Evolutionary conservation across 257 asterid species (phyloP).

Genomic region (Haberlea rhodopensis): DNA sequence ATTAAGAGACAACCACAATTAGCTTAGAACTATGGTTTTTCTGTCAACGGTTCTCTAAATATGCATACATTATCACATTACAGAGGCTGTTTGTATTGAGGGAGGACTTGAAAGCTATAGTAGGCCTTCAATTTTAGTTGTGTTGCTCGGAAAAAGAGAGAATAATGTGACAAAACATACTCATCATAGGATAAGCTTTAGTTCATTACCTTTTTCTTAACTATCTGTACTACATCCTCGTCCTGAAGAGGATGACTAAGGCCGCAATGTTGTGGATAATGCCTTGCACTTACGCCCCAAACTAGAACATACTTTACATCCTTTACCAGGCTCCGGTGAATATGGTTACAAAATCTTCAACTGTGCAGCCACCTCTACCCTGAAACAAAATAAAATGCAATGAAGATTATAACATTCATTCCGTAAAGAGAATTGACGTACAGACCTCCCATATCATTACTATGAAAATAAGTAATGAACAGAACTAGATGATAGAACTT

Average conservation of each 20-base stretch:
- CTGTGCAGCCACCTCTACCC: slow-evolving; percentile 99
- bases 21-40: background rate
- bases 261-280: slow-evolving; percentile 95
- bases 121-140: background rate
- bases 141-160: background rate
- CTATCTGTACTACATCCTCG: slow-evolving; percentile 96
- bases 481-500: background rate
- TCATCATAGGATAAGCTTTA: slow-evolving; percentile 2
- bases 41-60: background rate
- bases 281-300: slow-evolving; percentile 98
- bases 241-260: slow-evolving; percentile 80
- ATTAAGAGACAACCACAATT: background rate
- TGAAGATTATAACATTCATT: background rate
- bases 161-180: background rate
- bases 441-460: background rate
- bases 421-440: background rate
- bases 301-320: slow-evolving; percentile 92
- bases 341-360: slow-evolving; percentile 93
- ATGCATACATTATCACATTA: background rate
- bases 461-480: background rate
- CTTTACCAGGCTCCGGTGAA: slow-evolving; percentile 91
- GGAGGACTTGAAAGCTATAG: background rate
- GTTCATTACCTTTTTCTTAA: slow-evolving; percentile 83
- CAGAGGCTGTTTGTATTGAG: background rate
- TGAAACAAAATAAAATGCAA: slow-evolving; percentile 33